A percentile compares a stretch with the other conserved stretches of the same genome.
Conservation (phyloP, 768 basidiomycete species). For the Podaxis sp. region DNA sequence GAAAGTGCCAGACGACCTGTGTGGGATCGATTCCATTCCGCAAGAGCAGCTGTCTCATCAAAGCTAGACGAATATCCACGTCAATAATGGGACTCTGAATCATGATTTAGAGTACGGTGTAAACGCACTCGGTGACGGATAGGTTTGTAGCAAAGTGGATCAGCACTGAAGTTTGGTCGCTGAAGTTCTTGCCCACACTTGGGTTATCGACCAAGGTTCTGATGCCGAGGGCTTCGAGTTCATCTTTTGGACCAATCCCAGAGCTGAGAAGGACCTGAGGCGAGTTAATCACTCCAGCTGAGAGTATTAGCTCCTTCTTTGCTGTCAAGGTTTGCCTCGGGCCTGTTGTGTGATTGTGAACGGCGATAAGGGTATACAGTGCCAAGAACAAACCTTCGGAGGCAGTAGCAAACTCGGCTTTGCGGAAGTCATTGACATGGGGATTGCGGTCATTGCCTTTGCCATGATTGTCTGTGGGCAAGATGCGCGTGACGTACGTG, state of each 20-base stretch:
- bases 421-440: conserved; percentile 21
- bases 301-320: conserved; percentile 6
- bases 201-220: conserved; percentile 8
- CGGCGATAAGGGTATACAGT: neutral
- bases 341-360: no score
- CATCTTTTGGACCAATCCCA: conserved; percentile 1
- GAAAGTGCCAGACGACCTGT: conserved; percentile 1
- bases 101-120: no score
- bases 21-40: conserved; percentile 6
- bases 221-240: neutral
- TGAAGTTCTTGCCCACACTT: conserved; percentile 11
- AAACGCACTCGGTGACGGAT: conserved; percentile 4
- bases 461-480: neutral
- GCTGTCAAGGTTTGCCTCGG: neutral
- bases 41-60: neutral
- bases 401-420: conserved; percentile 20
- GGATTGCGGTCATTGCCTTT: neutral
- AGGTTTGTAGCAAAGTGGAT: neutral
- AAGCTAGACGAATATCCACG: neutral
- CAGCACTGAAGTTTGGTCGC: neutral
- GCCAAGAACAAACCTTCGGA: neutral
- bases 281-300: neutral
- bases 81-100: neutral
- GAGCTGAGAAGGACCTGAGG: conserved; percentile 9
- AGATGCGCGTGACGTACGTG: conserved; percentile 15